Conservation (phyloP, 129 eudicot genomes). For the Glebionis coronaria region DNA sequence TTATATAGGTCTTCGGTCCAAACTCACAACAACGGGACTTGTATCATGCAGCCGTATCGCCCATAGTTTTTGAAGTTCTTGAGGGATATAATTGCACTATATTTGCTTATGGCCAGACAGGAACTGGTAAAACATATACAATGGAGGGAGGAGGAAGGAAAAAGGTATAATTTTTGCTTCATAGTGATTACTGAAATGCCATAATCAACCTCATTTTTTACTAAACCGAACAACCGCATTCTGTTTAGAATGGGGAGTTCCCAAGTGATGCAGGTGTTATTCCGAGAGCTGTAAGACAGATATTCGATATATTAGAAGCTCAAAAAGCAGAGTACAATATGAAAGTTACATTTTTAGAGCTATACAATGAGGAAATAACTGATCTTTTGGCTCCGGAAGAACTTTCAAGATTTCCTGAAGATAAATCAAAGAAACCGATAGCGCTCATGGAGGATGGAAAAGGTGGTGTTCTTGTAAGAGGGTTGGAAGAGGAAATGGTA, state of each 20-base stretch:
- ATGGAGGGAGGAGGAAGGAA: conserved; percentile 6
- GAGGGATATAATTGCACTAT: conserved; percentile 85
- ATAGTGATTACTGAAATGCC: not conserved
- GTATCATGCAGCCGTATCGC: conserved; percentile 70
- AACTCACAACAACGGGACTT: conserved; percentile 68
- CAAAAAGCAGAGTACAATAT: conserved; percentile 82
- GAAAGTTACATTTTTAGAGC: conserved; percentile 79
- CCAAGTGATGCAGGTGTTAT: conserved; percentile 93
- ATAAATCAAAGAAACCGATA: conserved; percentile 79
- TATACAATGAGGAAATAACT: conserved; percentile 81
- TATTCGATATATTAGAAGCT: conserved; percentile 74
- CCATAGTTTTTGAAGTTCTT: conserved; percentile 79
- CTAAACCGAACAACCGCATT: not conserved
- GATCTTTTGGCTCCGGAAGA: conserved; percentile 93
- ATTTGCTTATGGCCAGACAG: conserved; percentile 8
- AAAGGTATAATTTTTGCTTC: not conserved
- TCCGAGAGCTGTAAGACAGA: conserved; percentile 78
- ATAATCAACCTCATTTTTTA: not conserved
- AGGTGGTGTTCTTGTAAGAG: conserved; percentile 82
- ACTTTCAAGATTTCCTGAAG: conserved; percentile 53
- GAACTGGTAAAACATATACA: conserved; percentile 3
- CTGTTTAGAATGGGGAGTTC: conserved; percentile 70
- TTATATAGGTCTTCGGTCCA: conserved; percentile 71
- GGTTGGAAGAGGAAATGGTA: conserved; percentile 82
- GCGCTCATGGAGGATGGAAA: conserved; percentile 95